phyloP scores from a whole-genome alignment of 352 stramenopile species.

The Phytophthora megakarya region DNA sequence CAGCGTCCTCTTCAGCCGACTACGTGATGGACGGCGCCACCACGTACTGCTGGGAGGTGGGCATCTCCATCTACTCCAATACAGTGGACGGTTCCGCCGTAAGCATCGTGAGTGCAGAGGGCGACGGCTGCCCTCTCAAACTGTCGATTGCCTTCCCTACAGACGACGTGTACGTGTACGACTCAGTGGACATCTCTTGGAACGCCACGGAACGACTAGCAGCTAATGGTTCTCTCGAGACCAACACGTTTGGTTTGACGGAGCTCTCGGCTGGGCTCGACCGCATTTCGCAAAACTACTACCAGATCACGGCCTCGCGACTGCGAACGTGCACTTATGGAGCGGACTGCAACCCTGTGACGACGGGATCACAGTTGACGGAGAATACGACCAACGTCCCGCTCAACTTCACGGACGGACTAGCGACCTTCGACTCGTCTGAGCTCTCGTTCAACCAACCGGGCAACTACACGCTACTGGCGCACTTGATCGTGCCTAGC shows the following conservation, averaged over 20 bases:
- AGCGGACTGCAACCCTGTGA: slow-evolving; percentile 63
- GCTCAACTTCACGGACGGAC: slow-evolving; percentile 58
- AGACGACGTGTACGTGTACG: slow-evolving; percentile 54
- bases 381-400: slow-evolving; percentile 57
- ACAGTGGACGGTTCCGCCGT: slow-evolving; percentile 45
- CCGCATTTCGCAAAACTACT: slow-evolving; percentile 55
- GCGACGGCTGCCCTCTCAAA: slow-evolving; percentile 54
- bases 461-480: slow-evolving; percentile 60
- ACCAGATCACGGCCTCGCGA: slow-evolving; percentile 59
- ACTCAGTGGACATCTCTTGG: slow-evolving; percentile 68
- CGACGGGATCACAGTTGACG: slow-evolving; percentile 40
- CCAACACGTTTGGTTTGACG: slow-evolving; percentile 55
- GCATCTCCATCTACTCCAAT: slow-evolving; percentile 58
- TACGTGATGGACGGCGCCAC: slow-evolving; percentile 48
- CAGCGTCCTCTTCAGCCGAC: slow-evolving; percentile 20
- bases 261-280: slow-evolving; percentile 53
- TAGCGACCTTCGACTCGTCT: slow-evolving; percentile 55
- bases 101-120: slow-evolving; percentile 41
- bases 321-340: slow-evolving; percentile 54
- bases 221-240: slow-evolving; percentile 33
- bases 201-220: slow-evolving; percentile 58
- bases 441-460: slow-evolving; percentile 56
- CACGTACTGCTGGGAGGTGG: slow-evolving; percentile 69
- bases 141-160: slow-evolving; percentile 53
- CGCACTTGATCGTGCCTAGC: slow-evolving; percentile 67